A percentile compares a stretch with the other conserved stretches of the same genome.
These are phyloP conservation scores for Striga hermonthica DNA, from an alignment of 305 asterid species.

Conservation along the genomic window DNA sequence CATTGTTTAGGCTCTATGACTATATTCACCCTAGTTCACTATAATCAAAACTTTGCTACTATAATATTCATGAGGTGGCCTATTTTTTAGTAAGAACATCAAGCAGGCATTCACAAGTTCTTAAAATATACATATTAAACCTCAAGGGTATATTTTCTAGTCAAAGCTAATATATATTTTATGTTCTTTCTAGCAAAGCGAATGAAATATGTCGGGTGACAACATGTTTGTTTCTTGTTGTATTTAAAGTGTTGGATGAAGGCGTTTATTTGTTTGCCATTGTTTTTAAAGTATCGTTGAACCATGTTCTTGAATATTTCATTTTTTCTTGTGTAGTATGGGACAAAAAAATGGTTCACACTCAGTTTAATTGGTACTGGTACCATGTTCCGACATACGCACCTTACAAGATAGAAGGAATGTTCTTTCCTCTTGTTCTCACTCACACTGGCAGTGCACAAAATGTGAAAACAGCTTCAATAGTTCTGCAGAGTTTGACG, in stretches of 20 bases:
- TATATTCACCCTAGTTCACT: too few species aligned
- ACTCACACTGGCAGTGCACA: conserved; percentile 69
- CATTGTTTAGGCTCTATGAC: not conserved
- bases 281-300: too few species aligned
- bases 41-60: not conserved
- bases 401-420: conserved; percentile 79
- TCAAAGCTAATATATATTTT: too few species aligned
- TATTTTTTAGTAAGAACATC: not conserved
- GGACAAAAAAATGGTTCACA: conserved; percentile 97
- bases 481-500: conserved; percentile 87
- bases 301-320: conserved; percentile 17
- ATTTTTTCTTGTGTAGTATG: conserved; percentile 51
- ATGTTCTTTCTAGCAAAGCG: not conserved
- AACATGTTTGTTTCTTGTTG: not conserved
- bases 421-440: conserved; percentile 70
- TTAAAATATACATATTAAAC: not conserved
- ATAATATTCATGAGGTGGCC: not conserved
- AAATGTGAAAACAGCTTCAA: conserved; percentile 78
- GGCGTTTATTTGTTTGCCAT: too few species aligned
- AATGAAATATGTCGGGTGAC: not conserved
- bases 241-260: too few species aligned
- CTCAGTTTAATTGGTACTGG: conserved; percentile 97
- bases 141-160: not conserved
- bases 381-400: conserved; percentile 87
- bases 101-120: not conserved